Conservation (phyloP, 805 yeast genomes). For the Candida rishiriensis region DNA sequence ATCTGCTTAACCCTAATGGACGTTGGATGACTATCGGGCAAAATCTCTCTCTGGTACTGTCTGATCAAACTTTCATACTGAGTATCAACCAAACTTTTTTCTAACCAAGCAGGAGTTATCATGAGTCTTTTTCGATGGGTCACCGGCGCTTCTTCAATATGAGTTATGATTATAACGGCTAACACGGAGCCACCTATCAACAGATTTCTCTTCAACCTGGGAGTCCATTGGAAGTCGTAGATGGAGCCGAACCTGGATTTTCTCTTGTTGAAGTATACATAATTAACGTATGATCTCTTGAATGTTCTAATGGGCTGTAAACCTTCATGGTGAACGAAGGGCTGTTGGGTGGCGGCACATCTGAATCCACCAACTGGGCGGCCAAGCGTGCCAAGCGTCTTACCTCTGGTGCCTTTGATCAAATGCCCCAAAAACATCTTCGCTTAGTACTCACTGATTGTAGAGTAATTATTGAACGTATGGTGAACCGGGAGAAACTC, state of each 20-base stretch:
- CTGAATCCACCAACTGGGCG: too few relatives aligned
- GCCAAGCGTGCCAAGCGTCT: too few relatives aligned
- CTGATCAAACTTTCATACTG: slow-evolving; percentile 57
- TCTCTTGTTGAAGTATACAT: slow-evolving; percentile 20
- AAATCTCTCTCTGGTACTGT: slow-evolving; percentile 47
- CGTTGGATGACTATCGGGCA: slow-evolving; percentile 63
- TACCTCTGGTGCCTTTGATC: too few relatives aligned
- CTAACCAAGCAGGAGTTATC: slow-evolving; percentile 65
- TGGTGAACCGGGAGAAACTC: too few relatives aligned
- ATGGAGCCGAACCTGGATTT: slow-evolving; percentile 10
- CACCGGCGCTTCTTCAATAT: slow-evolving; percentile 77
- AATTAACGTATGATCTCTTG: slow-evolving; percentile 15
- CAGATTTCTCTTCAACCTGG: slow-evolving; percentile 18
- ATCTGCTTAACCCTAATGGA: slow-evolving; percentile 52
- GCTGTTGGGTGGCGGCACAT: neutral
- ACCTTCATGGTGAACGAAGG: too few relatives aligned
- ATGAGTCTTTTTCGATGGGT: slow-evolving; percentile 69
- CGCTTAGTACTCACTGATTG: too few relatives aligned
- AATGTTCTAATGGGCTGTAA: too few relatives aligned
- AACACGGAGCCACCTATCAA: slow-evolving; percentile 32
- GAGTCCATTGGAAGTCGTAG: slow-evolving; percentile 7
- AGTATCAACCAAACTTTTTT: slow-evolving; percentile 54
- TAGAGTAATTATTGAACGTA: too few relatives aligned
- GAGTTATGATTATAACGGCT: slow-evolving; percentile 40
- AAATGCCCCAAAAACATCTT: too few relatives aligned